These are phyloP conservation scores for Wickerhamomyces ciferrii DNA, from an alignment of 805 yeast genomes.

Conservation along the genomic window DNA sequence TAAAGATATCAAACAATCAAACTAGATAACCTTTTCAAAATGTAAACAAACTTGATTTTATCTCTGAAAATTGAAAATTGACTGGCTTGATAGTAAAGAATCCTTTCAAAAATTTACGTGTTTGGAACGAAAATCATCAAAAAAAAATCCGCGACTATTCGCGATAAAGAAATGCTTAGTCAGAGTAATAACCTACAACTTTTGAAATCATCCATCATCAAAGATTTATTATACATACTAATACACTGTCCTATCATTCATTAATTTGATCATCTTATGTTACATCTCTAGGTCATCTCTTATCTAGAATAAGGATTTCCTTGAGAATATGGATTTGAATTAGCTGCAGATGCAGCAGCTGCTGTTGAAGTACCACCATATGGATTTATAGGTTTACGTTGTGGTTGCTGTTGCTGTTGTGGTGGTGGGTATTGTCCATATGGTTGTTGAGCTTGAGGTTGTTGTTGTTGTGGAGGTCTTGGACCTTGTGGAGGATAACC, in stretches of 20 bases:
- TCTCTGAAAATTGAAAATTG: too few species aligned
- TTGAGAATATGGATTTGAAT: neutral
- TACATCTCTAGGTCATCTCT: neutral
- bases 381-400: neutral
- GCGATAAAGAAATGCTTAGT: too few species aligned
- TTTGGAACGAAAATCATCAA: too few species aligned
- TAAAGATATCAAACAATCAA: too few species aligned
- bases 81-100: too few species aligned
- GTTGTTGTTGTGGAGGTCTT: slow-evolving; percentile 8
- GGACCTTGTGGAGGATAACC: neutral
- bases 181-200: neutral
- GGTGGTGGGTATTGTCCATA: neutral
- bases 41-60: too few species aligned
- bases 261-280: neutral
- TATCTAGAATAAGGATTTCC: neutral
- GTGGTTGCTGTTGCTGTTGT: neutral
- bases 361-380: neutral
- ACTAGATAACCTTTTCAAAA: too few species aligned
- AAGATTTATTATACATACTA: neutral
- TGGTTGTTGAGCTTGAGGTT: neutral
- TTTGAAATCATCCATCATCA: neutral
- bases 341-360: neutral
- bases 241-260: neutral
- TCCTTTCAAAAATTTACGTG: too few species aligned
- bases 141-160: too few species aligned